Conservation (phyloP, 148 eudicot genomes). For the Cornus controversa region DNA sequence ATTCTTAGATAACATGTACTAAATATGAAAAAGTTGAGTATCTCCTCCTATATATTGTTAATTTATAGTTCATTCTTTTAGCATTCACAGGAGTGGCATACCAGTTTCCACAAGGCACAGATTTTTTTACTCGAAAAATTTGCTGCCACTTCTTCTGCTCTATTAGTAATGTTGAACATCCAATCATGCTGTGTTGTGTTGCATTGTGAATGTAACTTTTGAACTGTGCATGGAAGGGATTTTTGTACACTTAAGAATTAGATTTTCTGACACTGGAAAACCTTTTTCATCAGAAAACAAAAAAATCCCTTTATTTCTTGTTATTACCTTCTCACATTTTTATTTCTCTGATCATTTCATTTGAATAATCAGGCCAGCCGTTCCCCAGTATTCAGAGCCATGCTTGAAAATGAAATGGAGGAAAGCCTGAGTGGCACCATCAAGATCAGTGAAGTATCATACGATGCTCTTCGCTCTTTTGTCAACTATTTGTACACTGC, state of each 20-base stretch:
- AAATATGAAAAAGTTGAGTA: too few relatives aligned
- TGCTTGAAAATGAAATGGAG: conserved; percentile 87
- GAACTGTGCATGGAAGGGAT: background rate
- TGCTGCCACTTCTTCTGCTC: background rate
- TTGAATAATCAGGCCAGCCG: conserved; percentile 55
- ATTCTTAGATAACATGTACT: too few relatives aligned
- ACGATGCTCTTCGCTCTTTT: conserved; percentile 69
- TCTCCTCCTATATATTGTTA: too few relatives aligned
- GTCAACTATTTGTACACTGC: conserved; percentile 82
- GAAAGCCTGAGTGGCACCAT: conserved; percentile 86
- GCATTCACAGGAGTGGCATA: background rate
- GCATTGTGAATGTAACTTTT: background rate
- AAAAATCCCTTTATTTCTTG: background rate
- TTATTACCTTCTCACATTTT: background rate
- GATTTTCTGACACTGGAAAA: background rate
- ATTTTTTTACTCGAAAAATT: background rate
- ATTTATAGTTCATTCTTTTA: too few relatives aligned
- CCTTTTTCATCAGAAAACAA: background rate
- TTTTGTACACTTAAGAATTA: background rate
- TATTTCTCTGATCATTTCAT: conserved; percentile 5
- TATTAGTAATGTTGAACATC: background rate
- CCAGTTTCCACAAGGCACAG: background rate
- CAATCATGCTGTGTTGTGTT: background rate
- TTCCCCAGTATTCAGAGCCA: conserved; percentile 87
- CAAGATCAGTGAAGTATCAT: conserved; percentile 71